A percentile compares a stretch with the other conserved stretches of the same genome.
phyloP scores from a whole-genome alignment of 169 alveolate species.

The Fabrea salina region DNA sequence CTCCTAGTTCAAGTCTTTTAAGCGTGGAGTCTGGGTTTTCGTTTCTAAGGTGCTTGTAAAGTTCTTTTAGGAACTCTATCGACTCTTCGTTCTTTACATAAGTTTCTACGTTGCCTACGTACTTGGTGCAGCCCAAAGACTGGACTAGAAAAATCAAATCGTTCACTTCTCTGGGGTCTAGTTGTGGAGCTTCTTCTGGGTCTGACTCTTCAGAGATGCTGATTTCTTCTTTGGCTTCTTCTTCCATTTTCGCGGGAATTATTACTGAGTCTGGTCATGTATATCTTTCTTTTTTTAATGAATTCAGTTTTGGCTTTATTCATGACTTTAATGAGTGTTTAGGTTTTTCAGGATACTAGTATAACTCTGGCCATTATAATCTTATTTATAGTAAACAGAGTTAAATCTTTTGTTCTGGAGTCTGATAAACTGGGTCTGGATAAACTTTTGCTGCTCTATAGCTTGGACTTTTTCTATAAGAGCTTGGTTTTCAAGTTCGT shows the following conservation, averaged over 20 bases:
- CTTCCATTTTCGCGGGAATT: background rate
- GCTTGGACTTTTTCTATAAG: too few relatives aligned
- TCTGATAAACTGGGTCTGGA: too few relatives aligned
- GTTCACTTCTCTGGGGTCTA: slow-evolving; percentile 28
- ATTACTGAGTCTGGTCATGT: background rate
- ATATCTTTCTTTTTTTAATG: too few relatives aligned
- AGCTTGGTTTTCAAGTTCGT: too few relatives aligned
- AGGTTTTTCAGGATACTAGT: too few relatives aligned
- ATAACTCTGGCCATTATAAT: too few relatives aligned
- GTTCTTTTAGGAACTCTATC: slow-evolving; percentile 42
- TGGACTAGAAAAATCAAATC: slow-evolving; percentile 42
- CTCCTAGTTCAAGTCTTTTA: slow-evolving; percentile 43
- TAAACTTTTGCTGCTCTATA: too few relatives aligned
- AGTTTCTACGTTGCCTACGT: slow-evolving; percentile 47
- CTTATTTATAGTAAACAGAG: too few relatives aligned
- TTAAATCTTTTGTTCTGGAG: too few relatives aligned
- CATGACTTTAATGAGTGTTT: too few relatives aligned
- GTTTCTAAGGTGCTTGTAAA: slow-evolving; percentile 35
- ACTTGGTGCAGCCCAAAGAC: slow-evolving; percentile 48
- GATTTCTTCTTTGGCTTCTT: background rate
- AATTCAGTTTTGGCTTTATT: too few relatives aligned
- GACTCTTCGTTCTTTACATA: slow-evolving; percentile 50
- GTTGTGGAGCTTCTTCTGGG: background rate
- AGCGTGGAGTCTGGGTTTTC: slow-evolving; percentile 45
- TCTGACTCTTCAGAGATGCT: too few relatives aligned